Base-by-base conservation (phyloP, 2,329 filamentous ascomycete species). In the Colletotrichum incanum region DNA sequence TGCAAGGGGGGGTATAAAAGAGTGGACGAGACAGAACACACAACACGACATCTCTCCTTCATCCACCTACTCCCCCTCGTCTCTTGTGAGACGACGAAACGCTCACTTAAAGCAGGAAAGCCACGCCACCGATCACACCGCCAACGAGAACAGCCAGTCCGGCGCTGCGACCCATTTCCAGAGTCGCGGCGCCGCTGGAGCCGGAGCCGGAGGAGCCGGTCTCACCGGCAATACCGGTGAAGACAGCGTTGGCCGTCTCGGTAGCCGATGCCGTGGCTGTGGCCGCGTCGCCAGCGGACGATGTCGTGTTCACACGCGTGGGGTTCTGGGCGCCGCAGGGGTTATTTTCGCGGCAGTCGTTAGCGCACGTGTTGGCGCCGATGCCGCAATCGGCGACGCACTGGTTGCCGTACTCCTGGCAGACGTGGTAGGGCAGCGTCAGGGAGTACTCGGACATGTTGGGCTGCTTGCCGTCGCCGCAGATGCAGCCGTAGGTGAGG, bases 361-460 rank as follows among this genome's bases (percentile, higher is more conserved):
- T 82, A n/a, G 87, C 81, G 80, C 93, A 95, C n/a, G 77, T 74
- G 76, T 86, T 86, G 81, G 92, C 85, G 74, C 82, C 79, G 61
- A 78, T 71, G 43, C 82, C 84, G 82, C 93, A 95, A 70, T 73
- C 81, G 2, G 75, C 78, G 16, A 93, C 90, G 80, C 93, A 94
- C 82, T 94, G 89, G 80, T 85, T 90, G 76, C 90, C 92, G 87
- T 88, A 94, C 82, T 93, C 87, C 58, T 87, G 87, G 88, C 93
- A 96, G 77, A 91, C 87, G 84, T 91, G 94, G 87, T 90, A 96
- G 43, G 94, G 93, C 34, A 96, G 86, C 1, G 93, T 95, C 76
- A 94, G 87, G 26, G 91, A 92, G 87, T 93, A 96, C 82, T 95
- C 88, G 78, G 92, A 90, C 60, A 94, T 83, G 83, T 95, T 95